Base-by-base conservation (phyloP, 768 basidiomycete genomes). In the Boletus huronensis region DNA sequence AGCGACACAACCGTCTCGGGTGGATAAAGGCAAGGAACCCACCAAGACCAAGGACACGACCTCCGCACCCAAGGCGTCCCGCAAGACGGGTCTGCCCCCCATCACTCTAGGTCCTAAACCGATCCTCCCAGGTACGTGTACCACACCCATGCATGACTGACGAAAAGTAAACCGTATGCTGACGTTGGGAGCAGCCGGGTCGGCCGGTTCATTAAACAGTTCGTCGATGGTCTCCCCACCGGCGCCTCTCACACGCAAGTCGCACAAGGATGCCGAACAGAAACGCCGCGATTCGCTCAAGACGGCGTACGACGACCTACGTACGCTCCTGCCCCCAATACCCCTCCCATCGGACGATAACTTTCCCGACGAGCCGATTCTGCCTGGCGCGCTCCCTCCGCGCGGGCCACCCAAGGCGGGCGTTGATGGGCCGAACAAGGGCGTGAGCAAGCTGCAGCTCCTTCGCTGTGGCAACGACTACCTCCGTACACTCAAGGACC, bases 231-330 rank as follows among this genome's bases (percentile, higher is more conserved):
- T 67, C 39, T 61, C 67, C 58, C 81, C 65, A 41, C 70, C 71
- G 39, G 72, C 72, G 28, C 78, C 77, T 34, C 70, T 80, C 44
- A 81, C 83, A 55, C 92, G 91, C 70, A 87, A 86, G 28, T 90
- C 90, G 7, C 91, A 99, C 73, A 98, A 98, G 72, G 90, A 87
- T 13, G 97, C 97, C 6, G 97, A 99, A 72, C 97, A 99, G 70
- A 94, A 95, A 68, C 88, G 97, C 42, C 85, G 97, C 9, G 96
- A 99, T 72, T 94, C 92, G 41, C 83, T 98, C 55, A 99, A 98
- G 75, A 86, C 89, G 16, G 93, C 94, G 5, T 98, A 88, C 64
- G 90, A 93, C 62, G 90, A 92, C 50, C 77, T 93, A 11, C 87
- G 91, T 16, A 69, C 76, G 17, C 77, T 98, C 16, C 79, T 99